These are phyloP conservation scores for Scheffersomyces lignicola DNA, from an alignment of 1,139 yeast genomes.

Conservation along the genomic window DNA sequence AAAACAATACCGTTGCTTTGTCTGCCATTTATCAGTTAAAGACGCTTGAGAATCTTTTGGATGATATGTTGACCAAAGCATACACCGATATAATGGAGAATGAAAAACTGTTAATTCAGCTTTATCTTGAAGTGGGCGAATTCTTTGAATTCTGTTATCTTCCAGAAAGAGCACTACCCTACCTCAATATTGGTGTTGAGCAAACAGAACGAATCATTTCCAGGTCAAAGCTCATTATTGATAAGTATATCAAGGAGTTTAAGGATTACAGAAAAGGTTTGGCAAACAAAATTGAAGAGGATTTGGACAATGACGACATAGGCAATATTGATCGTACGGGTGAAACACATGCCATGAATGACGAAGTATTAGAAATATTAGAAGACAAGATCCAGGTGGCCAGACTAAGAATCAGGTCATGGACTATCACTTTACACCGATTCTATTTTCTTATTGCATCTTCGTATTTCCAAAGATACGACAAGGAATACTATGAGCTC, in stretches of 20 bases:
- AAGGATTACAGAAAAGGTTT: conserved; percentile 10
- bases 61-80: conserved; percentile 59
- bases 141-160: conserved; percentile 53
- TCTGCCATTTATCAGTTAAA: conserved; percentile 39
- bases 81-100: conserved; percentile 46
- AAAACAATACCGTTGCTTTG: conserved; percentile 14
- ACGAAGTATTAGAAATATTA: conserved; percentile 19
- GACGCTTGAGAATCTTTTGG: conserved; percentile 68
- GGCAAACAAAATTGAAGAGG: conserved; percentile 9
- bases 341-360: conserved; percentile 14
- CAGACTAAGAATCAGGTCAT: conserved; percentile 38
- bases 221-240: conserved; percentile 21
- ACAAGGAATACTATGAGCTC: conserved; percentile 38
- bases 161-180: conserved; percentile 49
- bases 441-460: conserved; percentile 80
- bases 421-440: conserved; percentile 70
- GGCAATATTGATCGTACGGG: conserved; percentile 15
- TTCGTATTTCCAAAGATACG: conserved; percentile 66
- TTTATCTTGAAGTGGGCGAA: conserved; percentile 59
- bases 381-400: conserved; percentile 25
- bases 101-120: conserved; percentile 49
- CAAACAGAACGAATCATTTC: conserved; percentile 31
- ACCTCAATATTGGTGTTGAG: conserved; percentile 41
- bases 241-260: conserved; percentile 16
- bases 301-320: conserved; percentile 23